phyloP scores from a whole-genome alignment of 768 basidiomycete genomes.

The Hericium erinaceus region DNA sequence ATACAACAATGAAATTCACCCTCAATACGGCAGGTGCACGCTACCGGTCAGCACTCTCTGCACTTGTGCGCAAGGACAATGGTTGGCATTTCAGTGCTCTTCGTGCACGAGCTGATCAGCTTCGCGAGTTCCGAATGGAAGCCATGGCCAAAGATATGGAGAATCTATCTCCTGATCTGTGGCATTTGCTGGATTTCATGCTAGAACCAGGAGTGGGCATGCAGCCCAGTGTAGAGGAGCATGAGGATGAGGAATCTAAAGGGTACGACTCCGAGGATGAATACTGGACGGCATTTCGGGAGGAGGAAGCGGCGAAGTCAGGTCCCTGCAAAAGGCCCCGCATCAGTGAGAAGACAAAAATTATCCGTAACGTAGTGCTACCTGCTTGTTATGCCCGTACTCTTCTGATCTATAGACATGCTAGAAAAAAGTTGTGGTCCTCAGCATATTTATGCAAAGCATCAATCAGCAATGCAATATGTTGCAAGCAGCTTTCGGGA shows the following conservation, averaged over 20 bases:
- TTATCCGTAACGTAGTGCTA: no score
- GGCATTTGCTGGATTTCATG: neutral
- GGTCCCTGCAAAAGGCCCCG: no score
- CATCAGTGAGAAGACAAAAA: no score
- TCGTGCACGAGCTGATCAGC: neutral
- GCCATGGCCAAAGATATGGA: neutral
- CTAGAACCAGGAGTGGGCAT: neutral
- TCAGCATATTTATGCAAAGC: conserved; percentile 10
- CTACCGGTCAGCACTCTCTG: neutral
- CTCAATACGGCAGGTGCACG: no score
- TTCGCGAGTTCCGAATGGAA: neutral
- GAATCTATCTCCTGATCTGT: neutral
- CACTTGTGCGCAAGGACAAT: neutral
- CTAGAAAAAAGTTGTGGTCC: neutral
- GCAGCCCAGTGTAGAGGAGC: neutral
- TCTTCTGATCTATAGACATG: neutral
- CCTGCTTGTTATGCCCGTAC: no score
- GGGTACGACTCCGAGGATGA: no score
- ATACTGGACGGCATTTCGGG: neutral
- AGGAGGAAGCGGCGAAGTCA: neutral
- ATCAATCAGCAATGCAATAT: conserved; percentile 16
- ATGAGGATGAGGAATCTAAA: neutral
- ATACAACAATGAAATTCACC: no score
- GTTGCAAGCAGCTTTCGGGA: conserved; percentile 15
- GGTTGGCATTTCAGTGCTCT: neutral